Evolutionary conservation across 768 basidiomycete genomes (phyloP).

Genomic region (Leccinum imitatum): DNA sequence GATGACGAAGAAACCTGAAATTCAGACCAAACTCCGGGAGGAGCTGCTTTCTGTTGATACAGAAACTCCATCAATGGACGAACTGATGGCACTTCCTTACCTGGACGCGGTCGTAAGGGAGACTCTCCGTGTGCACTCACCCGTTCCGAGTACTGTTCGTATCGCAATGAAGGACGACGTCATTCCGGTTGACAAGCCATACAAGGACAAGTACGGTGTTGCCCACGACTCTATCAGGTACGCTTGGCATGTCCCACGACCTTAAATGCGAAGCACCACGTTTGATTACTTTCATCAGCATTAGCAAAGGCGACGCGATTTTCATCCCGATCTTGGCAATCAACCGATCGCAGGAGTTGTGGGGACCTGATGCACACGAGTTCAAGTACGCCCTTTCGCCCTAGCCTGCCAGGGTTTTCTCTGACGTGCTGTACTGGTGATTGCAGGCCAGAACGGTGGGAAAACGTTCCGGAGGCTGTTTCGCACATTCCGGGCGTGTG

Average conservation of each 20-base stretch:
- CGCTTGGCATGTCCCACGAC: not conserved
- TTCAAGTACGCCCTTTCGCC: constrained; percentile 44
- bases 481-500: constrained; percentile 56
- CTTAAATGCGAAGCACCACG: not conserved
- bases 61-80: constrained; percentile 67
- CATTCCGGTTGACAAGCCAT: constrained; percentile 48
- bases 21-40: constrained; percentile 56
- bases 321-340: constrained; percentile 51
- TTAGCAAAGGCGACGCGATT: constrained; percentile 46
- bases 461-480: constrained; percentile 42
- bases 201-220: constrained; percentile 44
- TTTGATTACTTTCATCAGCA: constrained; percentile 20
- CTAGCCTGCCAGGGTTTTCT: not conserved
- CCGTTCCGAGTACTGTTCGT: constrained; percentile 44
- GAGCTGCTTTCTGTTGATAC: constrained; percentile 54
- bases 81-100: constrained; percentile 62
- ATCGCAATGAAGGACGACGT: constrained; percentile 52
- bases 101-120: constrained; percentile 71
- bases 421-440: not conserved
- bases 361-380: constrained; percentile 61
- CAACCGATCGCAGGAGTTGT: constrained; percentile 52
- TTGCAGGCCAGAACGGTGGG: constrained; percentile 48
- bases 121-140: constrained; percentile 54
- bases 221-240: constrained; percentile 41
- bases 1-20: constrained; percentile 45